Percentiles rank a stretch among this genome's conserved stretches.
phyloP scores from a whole-genome alignment of 108 stramenopile genomes.

The Nitzschia sp. region DNA sequence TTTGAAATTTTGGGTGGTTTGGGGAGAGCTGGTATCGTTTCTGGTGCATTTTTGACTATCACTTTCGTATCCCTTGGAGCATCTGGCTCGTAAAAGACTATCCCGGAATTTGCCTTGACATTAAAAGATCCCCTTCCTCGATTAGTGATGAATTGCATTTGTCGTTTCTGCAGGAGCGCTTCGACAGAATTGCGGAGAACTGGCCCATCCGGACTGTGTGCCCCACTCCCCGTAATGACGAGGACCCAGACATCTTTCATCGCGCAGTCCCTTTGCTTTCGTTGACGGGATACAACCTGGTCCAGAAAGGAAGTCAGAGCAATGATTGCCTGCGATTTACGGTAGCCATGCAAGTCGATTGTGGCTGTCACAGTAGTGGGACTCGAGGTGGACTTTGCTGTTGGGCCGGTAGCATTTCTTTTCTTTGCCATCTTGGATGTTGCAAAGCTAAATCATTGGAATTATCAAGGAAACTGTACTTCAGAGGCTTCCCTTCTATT shows the following conservation, averaged over 20 bases:
- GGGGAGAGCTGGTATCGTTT: not conserved
- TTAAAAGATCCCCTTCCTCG: slow-evolving; percentile 52
- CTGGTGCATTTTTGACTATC: not conserved
- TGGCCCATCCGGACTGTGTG: slow-evolving; percentile 59
- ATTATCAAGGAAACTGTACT: no score
- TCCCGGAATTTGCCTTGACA: slow-evolving; percentile 61
- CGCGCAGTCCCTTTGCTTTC: not conserved
- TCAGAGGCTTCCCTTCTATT: no score
- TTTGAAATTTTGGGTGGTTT: not conserved
- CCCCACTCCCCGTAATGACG: slow-evolving; percentile 46
- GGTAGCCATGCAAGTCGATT: slow-evolving; percentile 36
- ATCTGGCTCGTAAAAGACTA: slow-evolving; percentile 45
- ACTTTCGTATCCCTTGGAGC: slow-evolving; percentile 31
- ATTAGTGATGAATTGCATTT: slow-evolving; percentile 45
- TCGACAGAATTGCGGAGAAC: slow-evolving; percentile 51
- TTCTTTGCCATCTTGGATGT: no score
- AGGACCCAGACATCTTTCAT: slow-evolving; percentile 24
- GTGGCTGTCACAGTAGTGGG: slow-evolving; percentile 5
- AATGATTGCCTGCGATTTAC: slow-evolving; percentile 14
- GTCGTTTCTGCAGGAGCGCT: slow-evolving; percentile 53
- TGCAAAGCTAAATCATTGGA: no score
- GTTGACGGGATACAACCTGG: not conserved
- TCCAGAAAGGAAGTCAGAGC: slow-evolving; percentile 33
- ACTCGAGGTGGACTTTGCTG: no score
- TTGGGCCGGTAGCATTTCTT: no score